Evolutionary conservation across 768 basidiomycete genomes (phyloP).

Genomic region (Suillus discolor): DNA sequence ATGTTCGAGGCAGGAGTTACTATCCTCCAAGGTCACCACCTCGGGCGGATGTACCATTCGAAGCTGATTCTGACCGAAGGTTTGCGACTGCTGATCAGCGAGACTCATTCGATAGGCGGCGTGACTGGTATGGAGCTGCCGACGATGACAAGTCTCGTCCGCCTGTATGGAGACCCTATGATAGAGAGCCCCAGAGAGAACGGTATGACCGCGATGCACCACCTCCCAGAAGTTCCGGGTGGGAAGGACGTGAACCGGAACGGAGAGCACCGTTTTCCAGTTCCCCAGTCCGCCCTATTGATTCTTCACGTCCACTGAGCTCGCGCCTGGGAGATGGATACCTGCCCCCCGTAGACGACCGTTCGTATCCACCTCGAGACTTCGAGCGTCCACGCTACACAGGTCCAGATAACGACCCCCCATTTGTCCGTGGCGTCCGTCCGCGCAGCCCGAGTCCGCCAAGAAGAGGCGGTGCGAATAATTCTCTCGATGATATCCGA

Average conservation of each 20-base stretch:
- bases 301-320: constrained; percentile 27
- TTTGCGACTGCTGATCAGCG: constrained; percentile 30
- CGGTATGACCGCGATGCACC: constrained; percentile 40
- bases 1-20: constrained; percentile 37
- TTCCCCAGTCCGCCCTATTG: constrained; percentile 6
- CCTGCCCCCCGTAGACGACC: constrained; percentile 24
- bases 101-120: constrained; percentile 33
- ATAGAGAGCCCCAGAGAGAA: constrained; percentile 38
- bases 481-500: constrained; percentile 39
- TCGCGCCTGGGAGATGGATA: constrained; percentile 33
- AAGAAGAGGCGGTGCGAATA: constrained; percentile 32
- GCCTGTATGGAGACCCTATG: constrained; percentile 35
- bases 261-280: constrained; percentile 11
- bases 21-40: constrained; percentile 36
- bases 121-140: constrained; percentile 34
- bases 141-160: constrained; percentile 44
- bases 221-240: constrained; percentile 18
- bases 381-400: constrained; percentile 33
- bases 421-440: constrained; percentile 44
- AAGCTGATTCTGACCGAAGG: constrained; percentile 37
- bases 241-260: constrained; percentile 10
- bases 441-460: constrained; percentile 47
- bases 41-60: constrained; percentile 28
- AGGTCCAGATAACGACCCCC: constrained; percentile 22
- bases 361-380: constrained; percentile 29